phyloP scores from a whole-genome alignment of 129 eudicot species.

The Lonicera japonica region DNA sequence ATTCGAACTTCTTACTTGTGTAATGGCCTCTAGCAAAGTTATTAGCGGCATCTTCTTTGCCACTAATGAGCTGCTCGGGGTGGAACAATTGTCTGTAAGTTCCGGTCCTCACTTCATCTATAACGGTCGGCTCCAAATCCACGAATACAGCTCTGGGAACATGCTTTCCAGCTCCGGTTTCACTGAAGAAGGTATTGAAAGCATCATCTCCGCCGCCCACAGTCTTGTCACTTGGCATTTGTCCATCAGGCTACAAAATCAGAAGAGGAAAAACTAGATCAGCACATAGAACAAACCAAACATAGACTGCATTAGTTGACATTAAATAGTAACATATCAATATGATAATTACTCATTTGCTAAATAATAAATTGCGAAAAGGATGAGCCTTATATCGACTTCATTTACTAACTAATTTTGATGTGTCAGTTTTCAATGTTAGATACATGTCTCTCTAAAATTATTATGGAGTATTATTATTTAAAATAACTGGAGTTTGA shows the following conservation, averaged over 20 bases:
- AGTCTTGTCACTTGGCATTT: slow-evolving; percentile 66
- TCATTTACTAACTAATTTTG: no score
- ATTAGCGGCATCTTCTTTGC: slow-evolving; percentile 85
- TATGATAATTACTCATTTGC: no score
- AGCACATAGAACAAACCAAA: no score
- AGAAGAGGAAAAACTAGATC: not conserved
- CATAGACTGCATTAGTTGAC: no score
- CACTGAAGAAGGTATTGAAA: slow-evolving; percentile 82
- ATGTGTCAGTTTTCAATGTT: no score
- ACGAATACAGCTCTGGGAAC: slow-evolving; percentile 77
- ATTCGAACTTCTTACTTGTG: slow-evolving; percentile 33
- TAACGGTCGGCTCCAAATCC: slow-evolving; percentile 76
- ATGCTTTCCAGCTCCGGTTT: slow-evolving; percentile 79
- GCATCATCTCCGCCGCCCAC: slow-evolving; percentile 84
- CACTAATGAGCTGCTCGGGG: slow-evolving; percentile 83
- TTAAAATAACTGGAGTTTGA: no score
- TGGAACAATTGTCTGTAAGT: slow-evolving; percentile 72
- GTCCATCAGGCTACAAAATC: slow-evolving; percentile 67
- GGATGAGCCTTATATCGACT: no score
- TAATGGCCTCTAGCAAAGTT: slow-evolving; percentile 82
- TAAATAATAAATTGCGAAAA: no score
- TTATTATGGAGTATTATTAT: no score
- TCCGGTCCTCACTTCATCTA: slow-evolving; percentile 77
- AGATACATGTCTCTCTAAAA: no score
- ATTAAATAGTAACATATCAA: no score